A percentile compares a stretch with the other conserved stretches of the same genome.
Evolutionary conservation across 202 grass and related monocot species (phyloP).

Genomic region (Setaria viridis): DNA sequence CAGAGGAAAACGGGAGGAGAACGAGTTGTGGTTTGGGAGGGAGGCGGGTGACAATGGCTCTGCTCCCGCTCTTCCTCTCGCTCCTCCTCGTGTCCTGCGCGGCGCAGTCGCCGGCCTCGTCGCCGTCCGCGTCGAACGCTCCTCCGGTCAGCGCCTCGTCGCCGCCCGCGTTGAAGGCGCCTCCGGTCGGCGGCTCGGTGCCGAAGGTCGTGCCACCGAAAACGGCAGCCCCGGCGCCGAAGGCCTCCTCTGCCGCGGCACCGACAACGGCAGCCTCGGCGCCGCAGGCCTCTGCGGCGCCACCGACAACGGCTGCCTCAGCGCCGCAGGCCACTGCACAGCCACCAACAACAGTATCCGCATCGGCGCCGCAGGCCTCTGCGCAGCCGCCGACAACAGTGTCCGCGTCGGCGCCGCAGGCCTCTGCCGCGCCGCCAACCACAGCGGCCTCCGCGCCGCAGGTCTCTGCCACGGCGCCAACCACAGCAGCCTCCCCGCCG

Average conservation of each 20-base stretch:
- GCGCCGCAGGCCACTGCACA: neutral
- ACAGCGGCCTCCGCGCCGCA: neutral
- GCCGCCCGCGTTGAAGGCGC: too few species aligned
- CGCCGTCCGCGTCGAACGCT: conserved; percentile 32
- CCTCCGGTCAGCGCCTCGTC: neutral
- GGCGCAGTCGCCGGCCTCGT: conserved; percentile 60
- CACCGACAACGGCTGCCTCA: neutral
- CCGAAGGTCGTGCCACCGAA: neutral
- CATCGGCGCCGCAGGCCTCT: neutral
- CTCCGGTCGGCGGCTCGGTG: neutral
- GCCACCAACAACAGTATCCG: conserved; percentile 1
- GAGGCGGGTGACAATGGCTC: conserved; percentile 19
- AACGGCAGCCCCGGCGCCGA: neutral
- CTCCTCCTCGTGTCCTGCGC: conserved; percentile 58
- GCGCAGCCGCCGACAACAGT: neutral
- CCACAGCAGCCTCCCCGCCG: neutral
- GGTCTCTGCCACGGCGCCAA: neutral
- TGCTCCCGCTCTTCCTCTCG: conserved; percentile 48
- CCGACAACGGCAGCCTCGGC: neutral
- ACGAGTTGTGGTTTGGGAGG: neutral
- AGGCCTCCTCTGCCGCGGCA: neutral
- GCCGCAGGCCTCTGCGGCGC: neutral
- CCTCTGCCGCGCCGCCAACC: neutral
- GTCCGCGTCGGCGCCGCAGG: neutral
- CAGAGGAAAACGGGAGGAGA: neutral